Conservation (phyloP, 148 eudicot species). For the Beta vulgaris region DNA sequence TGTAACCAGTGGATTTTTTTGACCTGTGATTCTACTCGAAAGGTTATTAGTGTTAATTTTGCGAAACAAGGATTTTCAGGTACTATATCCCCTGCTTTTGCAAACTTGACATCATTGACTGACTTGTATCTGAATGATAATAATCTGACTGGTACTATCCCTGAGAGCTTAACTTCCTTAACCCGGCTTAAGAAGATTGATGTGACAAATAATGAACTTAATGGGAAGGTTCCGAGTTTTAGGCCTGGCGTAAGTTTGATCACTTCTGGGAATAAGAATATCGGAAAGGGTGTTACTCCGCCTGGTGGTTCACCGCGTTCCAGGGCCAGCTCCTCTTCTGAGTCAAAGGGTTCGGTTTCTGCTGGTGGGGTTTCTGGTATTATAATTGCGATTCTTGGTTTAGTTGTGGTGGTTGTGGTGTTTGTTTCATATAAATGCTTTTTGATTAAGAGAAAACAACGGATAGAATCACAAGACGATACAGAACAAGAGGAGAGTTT, state of each 20-base stretch:
- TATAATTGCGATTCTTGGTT: slow-evolving; percentile 44
- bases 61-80: slow-evolving; percentile 45
- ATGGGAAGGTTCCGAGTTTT: slow-evolving; percentile 44
- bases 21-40: slow-evolving; percentile 36
- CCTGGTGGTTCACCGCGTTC: slow-evolving; percentile 21
- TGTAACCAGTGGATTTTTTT: slow-evolving; percentile 44
- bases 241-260: background rate
- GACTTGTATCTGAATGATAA: too few relatives aligned
- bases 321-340: slow-evolving; percentile 17
- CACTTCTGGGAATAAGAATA: too few relatives aligned
- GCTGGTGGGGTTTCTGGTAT: slow-evolving; percentile 42
- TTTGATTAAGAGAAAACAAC: slow-evolving; percentile 30
- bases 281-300: background rate
- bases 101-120: too few relatives aligned
- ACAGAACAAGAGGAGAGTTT: background rate
- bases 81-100: slow-evolving; percentile 29
- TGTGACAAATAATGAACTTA: too few relatives aligned
- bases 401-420: slow-evolving; percentile 39
- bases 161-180: too few relatives aligned
- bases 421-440: slow-evolving; percentile 51
- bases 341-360: slow-evolving; percentile 26
- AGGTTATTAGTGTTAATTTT: slow-evolving; percentile 40
- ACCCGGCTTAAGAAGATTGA: too few relatives aligned
- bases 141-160: too few relatives aligned
- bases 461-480: too few relatives aligned